A percentile compares a stretch with the other conserved stretches of the same genome.
phyloP scores from a whole-genome alignment of 2,329 filamentous ascomycete genomes.

The Alternaria postmessia region DNA sequence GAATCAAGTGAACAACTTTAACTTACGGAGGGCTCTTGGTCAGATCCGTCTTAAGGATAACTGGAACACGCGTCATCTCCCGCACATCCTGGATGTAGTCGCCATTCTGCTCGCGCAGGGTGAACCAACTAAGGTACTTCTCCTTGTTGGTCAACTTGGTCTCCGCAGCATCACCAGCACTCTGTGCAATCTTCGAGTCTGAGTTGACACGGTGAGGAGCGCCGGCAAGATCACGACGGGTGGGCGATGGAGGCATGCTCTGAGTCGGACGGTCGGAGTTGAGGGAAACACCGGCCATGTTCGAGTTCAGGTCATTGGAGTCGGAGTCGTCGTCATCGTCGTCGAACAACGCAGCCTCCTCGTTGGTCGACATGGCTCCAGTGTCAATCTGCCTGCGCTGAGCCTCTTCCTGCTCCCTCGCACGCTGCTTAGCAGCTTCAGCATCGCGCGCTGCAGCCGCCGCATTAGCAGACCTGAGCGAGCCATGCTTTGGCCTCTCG shows the following conservation, averaged over 20 bases:
- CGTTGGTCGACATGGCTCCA: conserved; percentile 90
- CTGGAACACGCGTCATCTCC: conserved; percentile 97
- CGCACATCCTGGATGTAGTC: conserved; percentile 98
- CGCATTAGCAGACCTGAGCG: conserved; percentile 76
- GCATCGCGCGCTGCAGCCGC: conserved; percentile 80
- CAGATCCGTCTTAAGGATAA: conserved; percentile 97
- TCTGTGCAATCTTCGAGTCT: conserved; percentile 85
- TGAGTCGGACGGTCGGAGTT: conserved; percentile 86
- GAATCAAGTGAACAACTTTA: conserved; percentile 1
- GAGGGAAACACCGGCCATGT: conserved; percentile 89
- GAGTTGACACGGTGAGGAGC: conserved; percentile 87
- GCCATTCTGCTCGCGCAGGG: conserved; percentile 87
- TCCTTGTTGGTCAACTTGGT: conserved; percentile 89
- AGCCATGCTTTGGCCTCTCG: conserved; percentile 85
- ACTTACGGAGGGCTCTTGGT: conserved; percentile 99
- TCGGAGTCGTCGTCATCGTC: conserved; percentile 88
- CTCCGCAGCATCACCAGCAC: conserved; percentile 73
- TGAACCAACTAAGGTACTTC: conserved; percentile 92
- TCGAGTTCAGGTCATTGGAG: conserved; percentile 86
- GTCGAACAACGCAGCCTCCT: conserved; percentile 94
- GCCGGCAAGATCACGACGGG: conserved; percentile 73
- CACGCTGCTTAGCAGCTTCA: conserved; percentile 80
- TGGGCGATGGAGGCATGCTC: conserved; percentile 91
- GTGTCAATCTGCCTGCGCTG: conserved; percentile 94
- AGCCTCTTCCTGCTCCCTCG: conserved; percentile 88